A percentile compares a stretch with the other conserved stretches of the same genome.
Conservation (phyloP, 2,329 filamentous ascomycete genomes). For the Coleophoma crateriformis region DNA sequence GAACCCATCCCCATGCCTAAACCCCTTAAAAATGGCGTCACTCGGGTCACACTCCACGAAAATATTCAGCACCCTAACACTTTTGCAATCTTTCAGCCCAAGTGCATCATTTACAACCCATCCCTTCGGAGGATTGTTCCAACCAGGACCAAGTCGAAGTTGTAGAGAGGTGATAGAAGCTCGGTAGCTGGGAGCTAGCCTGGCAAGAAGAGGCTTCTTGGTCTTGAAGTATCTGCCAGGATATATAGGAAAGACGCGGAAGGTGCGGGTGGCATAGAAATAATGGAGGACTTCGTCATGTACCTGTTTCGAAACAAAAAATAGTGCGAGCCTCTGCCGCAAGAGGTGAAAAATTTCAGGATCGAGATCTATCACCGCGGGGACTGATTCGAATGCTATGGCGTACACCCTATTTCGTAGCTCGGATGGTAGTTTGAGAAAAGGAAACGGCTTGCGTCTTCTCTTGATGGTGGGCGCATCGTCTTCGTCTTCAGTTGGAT, state of each 20-base stretch:
- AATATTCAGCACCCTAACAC: slow-evolving; percentile 54
- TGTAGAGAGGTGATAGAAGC: slow-evolving; percentile 58
- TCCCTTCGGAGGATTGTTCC: slow-evolving; percentile 61
- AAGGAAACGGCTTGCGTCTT: slow-evolving; percentile 46
- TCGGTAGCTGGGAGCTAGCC: slow-evolving; percentile 56
- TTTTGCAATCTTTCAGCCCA: slow-evolving; percentile 56
- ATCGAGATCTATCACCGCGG: slow-evolving; percentile 59
- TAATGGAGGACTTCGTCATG: slow-evolving; percentile 58
- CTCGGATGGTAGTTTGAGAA: slow-evolving; percentile 64
- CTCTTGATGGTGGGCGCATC: slow-evolving; percentile 4
- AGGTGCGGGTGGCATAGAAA: slow-evolving; percentile 58
- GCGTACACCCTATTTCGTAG: slow-evolving; percentile 65
- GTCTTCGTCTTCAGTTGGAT: slow-evolving; percentile 19
- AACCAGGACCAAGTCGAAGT: slow-evolving; percentile 67
- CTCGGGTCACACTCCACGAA: slow-evolving; percentile 71
- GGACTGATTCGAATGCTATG: slow-evolving; percentile 49
- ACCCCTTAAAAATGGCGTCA: slow-evolving; percentile 61
- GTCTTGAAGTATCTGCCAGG: slow-evolving; percentile 65
- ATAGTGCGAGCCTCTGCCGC: slow-evolving; percentile 51
- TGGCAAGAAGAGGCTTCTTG: slow-evolving; percentile 64
- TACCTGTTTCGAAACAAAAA: slow-evolving; percentile 55
- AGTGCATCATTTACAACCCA: slow-evolving; percentile 64
- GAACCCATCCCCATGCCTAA: slow-evolving; percentile 52
- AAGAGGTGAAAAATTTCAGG: slow-evolving; percentile 59
- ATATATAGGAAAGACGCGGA: slow-evolving; percentile 62